These are phyloP conservation scores for Pichia cactophila DNA, from an alignment of 1,139 yeast species.

Conservation along the genomic window DNA sequence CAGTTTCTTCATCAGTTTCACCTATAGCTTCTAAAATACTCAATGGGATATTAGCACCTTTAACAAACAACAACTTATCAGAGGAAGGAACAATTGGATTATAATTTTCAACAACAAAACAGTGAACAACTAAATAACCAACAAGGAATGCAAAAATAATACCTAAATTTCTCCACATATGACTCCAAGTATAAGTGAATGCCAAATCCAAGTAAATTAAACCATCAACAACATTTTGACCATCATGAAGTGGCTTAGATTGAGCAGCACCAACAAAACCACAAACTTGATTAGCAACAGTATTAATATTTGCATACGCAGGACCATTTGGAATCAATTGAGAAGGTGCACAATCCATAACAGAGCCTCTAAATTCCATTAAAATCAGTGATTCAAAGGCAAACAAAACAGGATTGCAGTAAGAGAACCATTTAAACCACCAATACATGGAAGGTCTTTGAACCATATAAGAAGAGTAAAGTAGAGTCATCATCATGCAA, in stretches of 20 bases:
- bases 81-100: slow-evolving; percentile 17
- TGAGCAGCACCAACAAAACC: slow-evolving; percentile 41
- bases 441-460: slow-evolving; percentile 54
- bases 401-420: slow-evolving; percentile 47
- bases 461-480: slow-evolving; percentile 51
- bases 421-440: slow-evolving; percentile 58
- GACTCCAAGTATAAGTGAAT: slow-evolving; percentile 32
- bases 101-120: slow-evolving; percentile 32
- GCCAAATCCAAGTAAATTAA: slow-evolving; percentile 33
- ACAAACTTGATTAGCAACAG: slow-evolving; percentile 39
- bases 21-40: slow-evolving; percentile 8
- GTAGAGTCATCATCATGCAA: slow-evolving; percentile 35
- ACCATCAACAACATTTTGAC: slow-evolving; percentile 39
- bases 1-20: not conserved
- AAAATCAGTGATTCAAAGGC: slow-evolving; percentile 49
- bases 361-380: slow-evolving; percentile 47
- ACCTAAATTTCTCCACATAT: slow-evolving; percentile 48
- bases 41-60: slow-evolving; percentile 14
- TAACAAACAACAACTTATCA: slow-evolving; percentile 20
- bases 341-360: slow-evolving; percentile 40
- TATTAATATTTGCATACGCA: slow-evolving; percentile 33
- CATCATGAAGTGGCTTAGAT: slow-evolving; percentile 27
- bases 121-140: slow-evolving; percentile 26
- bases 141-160: slow-evolving; percentile 41
- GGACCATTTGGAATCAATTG: slow-evolving; percentile 44